Evolutionary conservation across 768 basidiomycete species (phyloP), one percentile per base, ranked within the genome.

Genomic region (Lyophyllum semitale): DNA sequence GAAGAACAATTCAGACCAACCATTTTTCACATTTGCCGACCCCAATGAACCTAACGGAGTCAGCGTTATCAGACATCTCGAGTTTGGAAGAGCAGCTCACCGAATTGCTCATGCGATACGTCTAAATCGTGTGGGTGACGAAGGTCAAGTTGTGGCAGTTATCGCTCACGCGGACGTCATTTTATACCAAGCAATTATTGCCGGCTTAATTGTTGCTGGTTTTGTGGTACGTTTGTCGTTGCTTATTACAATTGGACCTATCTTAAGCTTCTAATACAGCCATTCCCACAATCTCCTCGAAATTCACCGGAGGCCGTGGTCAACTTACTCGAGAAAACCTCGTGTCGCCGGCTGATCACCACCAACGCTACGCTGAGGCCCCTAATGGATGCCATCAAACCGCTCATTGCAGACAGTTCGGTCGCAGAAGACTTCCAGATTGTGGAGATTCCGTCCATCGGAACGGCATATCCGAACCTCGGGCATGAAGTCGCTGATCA

Each of bases 81-180:
- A 82, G 49, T 82, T 80, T 58, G 71, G 68, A n/a, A 72, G 74
- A 9, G 80, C 79, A 8, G 71, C 69, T 38, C 74, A 81, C 53
- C 72, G 78, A 15, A 64, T 74, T 22, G 77, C 78, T 0, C 75
- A 75, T 56, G 55, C 61, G 20, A 41, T 80, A 13, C 68, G 74
- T 15, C 77, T 76, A 0, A 57, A 59, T 15, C 68, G 73, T 2
- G 48, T 46, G 30, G 66, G 73, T 1, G 55, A 59, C 1, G 68
- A 74, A n/a, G 69, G 68, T 9, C 64, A 64, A 20, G 65, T 77
- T 3, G 54, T 79, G 4, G 75, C 71, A 0, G 59, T 80, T 7
- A 64, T 78, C 9, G 71, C 71, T 3, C 65, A 70, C 12, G 63
- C 72, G 0, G 66, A 72, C 38, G 55, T 62, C 8, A 54, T 82